Base-by-base conservation (phyloP, 495 filamentous ascomycete genomes). In the Talaromyces nanjingensis region DNA sequence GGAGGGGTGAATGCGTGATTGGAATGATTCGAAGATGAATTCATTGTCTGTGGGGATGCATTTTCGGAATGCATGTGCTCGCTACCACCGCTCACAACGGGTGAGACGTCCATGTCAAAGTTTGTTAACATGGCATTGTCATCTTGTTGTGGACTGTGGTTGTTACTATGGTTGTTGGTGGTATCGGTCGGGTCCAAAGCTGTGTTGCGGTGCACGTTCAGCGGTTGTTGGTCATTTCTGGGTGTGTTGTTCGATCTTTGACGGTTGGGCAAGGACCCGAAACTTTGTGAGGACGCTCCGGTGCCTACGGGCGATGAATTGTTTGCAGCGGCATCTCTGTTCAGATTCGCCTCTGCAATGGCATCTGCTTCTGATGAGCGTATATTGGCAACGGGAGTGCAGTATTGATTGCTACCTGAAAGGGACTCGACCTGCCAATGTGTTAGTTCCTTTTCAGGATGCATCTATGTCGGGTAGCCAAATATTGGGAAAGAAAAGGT, bases 21-120 rank as follows among this genome's bases (percentile, higher is more conserved):
- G 9, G 74, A 74, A 0, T 70, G 71, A 49, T 75, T 75, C 9
- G 74, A 74, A 6, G 72, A 75, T 3, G 74, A 75, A 34, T 75
- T 75, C 63, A 75, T 27, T 3, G 74, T 76, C 14, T 73, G 72
- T 11, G 74, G 73, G 22, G 74, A 75, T 2, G 73, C 68, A 34
- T 77, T 72, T 39, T 75, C 73, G 8, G 73, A 69, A 18, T 72
- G 65, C 45, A 64, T 73, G 33, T 66, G 65, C 6, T 75, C 73
- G 42, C 69, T 69, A 18, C 67, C 56, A 2, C 53, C 53, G 25
- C 68, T 69, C 37, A 72, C 69, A 33, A 72, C 69, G 11, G 72
- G 67, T 12, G 73, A 69, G 37, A 71, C 66, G 18, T 74, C 73
- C 68, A 72, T 64, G 45, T 76, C 70, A 22, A 65, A 27, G 8